Base-by-base conservation (phyloP, 768 basidiomycete species). In the Boletus patriciae region DNA sequence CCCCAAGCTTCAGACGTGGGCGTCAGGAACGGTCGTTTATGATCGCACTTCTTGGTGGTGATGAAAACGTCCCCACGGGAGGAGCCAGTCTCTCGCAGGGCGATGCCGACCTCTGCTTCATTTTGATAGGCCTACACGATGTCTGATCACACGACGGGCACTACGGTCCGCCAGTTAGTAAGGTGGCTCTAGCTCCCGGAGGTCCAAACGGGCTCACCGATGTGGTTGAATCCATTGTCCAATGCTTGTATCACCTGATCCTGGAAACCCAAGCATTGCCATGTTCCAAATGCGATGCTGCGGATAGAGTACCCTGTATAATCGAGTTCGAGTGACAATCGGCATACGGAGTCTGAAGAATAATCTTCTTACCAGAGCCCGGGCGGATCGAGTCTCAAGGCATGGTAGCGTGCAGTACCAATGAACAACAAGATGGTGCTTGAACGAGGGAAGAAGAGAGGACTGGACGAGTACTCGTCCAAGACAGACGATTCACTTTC, bases 81-180 rank as follows among this genome's bases (percentile, higher is more conserved):
- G 6, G 85, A 74, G 1, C 84, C 83, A 60, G 81, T 84, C 60
- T 86, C 80, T 19, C 73, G 76, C 70, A 63, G 10, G 66, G 64
- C 58, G 27, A 41, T 45, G 21, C 67, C 55, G 6, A 79, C 80
- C 61, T 87, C 84, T 2, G 63, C 65, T 70, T 86, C 85, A 55
- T 87, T 87, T n/a, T 75, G 55, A 68, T 87, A 88, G 2, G 69
- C 23, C 63, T 87, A 83, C 2, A 84, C 85, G 3, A 84, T 86
- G 60, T 85, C 84, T 85, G 60, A 13, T 18, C 27, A 15, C n/a
- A n/a, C 19, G 38, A 50, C 48, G 33, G 45, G 44, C 31, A 33
- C 10, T n/a, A n/a, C 12, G 10, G 3, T 3, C 3, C 13, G 16
- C 15, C 4, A 3, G 4, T 25, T 25, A 25, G 25, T 2, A 31